Conservation (phyloP, 139 green algal genomes). For the Auxenochlorella pyrenoidosa region DNA sequence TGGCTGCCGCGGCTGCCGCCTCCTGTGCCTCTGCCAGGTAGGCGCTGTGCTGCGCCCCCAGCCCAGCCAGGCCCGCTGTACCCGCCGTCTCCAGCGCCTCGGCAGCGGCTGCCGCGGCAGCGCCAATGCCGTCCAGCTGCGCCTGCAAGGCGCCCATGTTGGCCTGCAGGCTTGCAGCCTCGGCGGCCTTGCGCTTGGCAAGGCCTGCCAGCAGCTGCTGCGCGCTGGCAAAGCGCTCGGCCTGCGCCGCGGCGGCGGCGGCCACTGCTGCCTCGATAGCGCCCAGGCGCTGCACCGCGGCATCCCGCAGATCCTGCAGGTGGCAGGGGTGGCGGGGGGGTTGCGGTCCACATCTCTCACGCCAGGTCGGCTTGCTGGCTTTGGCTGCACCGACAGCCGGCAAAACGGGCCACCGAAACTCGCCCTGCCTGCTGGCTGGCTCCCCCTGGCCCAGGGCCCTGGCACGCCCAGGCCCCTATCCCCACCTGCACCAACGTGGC, state of each 20-base stretch:
- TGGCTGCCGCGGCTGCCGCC: slow-evolving; percentile 33
- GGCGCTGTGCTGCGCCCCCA: slow-evolving; percentile 35
- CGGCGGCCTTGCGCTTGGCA: slow-evolving; percentile 11
- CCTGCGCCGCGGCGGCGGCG: slow-evolving; percentile 33
- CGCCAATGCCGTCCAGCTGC: slow-evolving; percentile 39
- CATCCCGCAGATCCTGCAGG: slow-evolving; percentile 33
- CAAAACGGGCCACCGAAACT: no score
- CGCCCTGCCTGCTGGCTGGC: not conserved
- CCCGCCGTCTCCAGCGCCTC: slow-evolving; percentile 42
- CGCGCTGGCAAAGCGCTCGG: slow-evolving; percentile 36
- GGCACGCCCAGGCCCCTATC: not conserved
- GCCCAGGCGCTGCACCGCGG: slow-evolving; percentile 18
- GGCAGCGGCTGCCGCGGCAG: slow-evolving; percentile 2
- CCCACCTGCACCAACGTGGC: slow-evolving; percentile 31
- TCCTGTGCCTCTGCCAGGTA: slow-evolving; percentile 7
- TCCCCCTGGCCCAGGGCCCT: not conserved
- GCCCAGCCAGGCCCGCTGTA: slow-evolving; percentile 1
- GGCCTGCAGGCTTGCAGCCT: slow-evolving; percentile 5
- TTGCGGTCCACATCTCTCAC: no score
- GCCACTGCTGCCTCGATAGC: slow-evolving; percentile 44
- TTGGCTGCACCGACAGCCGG: not conserved
- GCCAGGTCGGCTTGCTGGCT: no score
- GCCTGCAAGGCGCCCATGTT: slow-evolving; percentile 44
- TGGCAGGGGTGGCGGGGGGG: not conserved
- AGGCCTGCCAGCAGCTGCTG: slow-evolving; percentile 10